Percentiles rank a stretch among this genome's conserved stretches.
phyloP scores from a whole-genome alignment of 2,329 filamentous ascomycete genomes.

The Ascochyta koolunga region DNA sequence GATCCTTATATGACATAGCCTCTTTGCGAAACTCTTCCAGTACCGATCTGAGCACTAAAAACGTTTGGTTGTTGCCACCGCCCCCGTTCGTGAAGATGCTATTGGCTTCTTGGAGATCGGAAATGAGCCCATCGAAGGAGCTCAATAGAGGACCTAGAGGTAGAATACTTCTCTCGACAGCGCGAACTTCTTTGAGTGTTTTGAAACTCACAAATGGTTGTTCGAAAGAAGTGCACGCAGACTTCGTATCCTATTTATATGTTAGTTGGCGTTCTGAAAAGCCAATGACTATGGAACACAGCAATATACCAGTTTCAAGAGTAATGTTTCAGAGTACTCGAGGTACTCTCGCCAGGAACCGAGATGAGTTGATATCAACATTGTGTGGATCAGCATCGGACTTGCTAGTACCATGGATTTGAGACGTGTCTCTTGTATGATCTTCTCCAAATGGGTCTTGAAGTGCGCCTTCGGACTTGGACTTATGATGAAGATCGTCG shows the following conservation, averaged over 20 bases:
- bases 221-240: not conserved
- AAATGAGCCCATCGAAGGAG: not conserved
- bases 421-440: not conserved
- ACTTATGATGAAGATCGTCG: not conserved
- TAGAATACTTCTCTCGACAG: not conserved
- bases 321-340: not conserved
- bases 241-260: constrained; percentile 8
- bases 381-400: constrained; percentile 1
- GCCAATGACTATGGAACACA: too few relatives aligned
- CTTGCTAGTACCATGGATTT: not conserved
- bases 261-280: too few relatives aligned
- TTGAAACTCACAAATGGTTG: not conserved
- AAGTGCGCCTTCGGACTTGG: not conserved
- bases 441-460: not conserved
- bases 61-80: too few relatives aligned
- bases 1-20: not conserved
- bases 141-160: not conserved
- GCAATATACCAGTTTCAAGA: not conserved
- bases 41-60: too few relatives aligned
- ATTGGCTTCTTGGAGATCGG: not conserved
- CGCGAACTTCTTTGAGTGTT: constrained; percentile 6
- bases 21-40: not conserved
- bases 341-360: too few relatives aligned
- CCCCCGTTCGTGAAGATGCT: too few relatives aligned
- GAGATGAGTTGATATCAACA: constrained; percentile 11